Base-by-base conservation (phyloP, 2,329 filamentous ascomycete species). In the Fusarium poae region DNA sequence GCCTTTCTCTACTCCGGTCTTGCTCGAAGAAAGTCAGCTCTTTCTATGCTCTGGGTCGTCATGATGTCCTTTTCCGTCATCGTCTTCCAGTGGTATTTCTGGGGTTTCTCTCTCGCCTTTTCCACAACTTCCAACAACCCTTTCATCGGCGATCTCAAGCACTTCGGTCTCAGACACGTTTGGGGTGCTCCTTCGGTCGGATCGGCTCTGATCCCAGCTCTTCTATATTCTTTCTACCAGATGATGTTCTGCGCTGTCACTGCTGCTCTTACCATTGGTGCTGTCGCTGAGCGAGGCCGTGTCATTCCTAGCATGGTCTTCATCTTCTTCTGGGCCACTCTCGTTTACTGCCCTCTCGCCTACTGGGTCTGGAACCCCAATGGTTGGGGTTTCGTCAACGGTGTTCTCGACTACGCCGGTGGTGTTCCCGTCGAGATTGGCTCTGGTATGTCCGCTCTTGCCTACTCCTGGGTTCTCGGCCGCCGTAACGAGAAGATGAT, bases 41-140 rank as follows among this genome's bases (percentile, higher is more conserved):
- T 99, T 43, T 97, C 94, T 69, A 91, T 98, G 85, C 96, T 99
- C 77, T 98, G 94, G 93, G 94, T 95, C 16, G 94, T 92, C 82
- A 97, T 99, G 92, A 95, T 92, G 79, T 96, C 94, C 46, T 92
- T 92, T 78, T 94, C 92, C 48, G 90, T 98, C 77, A 86, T 97
- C 79, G 91, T 92, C 58, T 97, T 99, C 84, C 96, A 99, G 83
- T 99, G 96, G 96, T 98, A 97, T 77, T 97, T 99, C 80, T 98
- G 96, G 95, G 96, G 96, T 37, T 99, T 97, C 81, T 97, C 95
- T 16, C 85, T 99, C 65, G 94, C 95, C 53, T 97, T 98, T 82
- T 96, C 92, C 76, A 85, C 87, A 43, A 89, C 89, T 16, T 92
- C 91, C 6, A 93, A 88, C 72, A 97, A 92, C 82, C 91, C 92